A percentile compares a stretch with the other conserved stretches of the same genome.
Evolutionary conservation across 352 stramenopile genomes (phyloP).

Genomic region (Phytophthora nicotianae): DNA sequence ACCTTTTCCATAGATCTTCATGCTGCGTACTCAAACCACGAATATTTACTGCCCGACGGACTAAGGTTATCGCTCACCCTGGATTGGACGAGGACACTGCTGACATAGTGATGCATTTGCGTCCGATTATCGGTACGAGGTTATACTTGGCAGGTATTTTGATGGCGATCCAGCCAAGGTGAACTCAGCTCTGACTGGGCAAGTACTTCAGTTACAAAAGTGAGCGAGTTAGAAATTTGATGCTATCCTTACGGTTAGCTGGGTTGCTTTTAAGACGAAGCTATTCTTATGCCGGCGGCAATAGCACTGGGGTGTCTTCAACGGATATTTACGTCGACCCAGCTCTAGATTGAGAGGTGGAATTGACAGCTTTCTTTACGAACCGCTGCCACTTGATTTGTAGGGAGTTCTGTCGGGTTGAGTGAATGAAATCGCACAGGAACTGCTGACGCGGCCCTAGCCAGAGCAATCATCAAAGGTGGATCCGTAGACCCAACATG

Average conservation of each 20-base stretch:
- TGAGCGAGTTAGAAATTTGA: too few species aligned
- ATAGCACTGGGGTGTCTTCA: constrained; percentile 1
- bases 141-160: too few species aligned
- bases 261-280: constrained; percentile 2
- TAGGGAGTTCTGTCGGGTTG: background rate
- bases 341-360: background rate
- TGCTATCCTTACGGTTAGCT: too few species aligned
- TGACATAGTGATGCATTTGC: too few species aligned
- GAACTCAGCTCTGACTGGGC: too few species aligned
- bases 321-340: constrained; percentile 24
- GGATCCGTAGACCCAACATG: constrained; percentile 38
- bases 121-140: too few species aligned
- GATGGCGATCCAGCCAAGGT: too few species aligned
- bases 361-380: constrained; percentile 1
- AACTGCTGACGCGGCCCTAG: background rate
- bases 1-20: background rate
- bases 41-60: background rate
- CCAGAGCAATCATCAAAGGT: background rate
- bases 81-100: too few species aligned
- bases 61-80: background rate
- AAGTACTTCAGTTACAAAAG: too few species aligned
- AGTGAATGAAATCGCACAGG: constrained; percentile 11
- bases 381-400: constrained; percentile 1
- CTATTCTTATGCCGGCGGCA: constrained; percentile 24
- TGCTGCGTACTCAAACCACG: background rate